Base-by-base conservation (phyloP, 495 filamentous ascomycete species). In the Tuber melanosporum region DNA sequence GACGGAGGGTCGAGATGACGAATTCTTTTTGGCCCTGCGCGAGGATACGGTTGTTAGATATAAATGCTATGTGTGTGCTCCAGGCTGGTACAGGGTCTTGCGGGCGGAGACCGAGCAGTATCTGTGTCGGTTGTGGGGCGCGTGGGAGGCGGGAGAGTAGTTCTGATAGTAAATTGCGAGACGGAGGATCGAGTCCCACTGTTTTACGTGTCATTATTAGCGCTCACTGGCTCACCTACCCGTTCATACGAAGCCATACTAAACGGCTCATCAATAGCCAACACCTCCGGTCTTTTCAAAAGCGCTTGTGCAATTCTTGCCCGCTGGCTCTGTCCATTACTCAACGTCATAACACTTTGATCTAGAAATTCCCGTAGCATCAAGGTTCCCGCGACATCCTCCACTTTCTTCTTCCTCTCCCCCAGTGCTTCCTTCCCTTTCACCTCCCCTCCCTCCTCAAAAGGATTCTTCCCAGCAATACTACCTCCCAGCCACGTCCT, bases 251-350 rank as follows among this genome's bases (percentile, higher is more conserved):
- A 43, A 70, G 22, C 84, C 88, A 82, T 85, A 90, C 89, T 97
- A 83, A 99, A 98, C 20, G 95, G 94, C 81, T 97, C 95, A 85
- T 99, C 95, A 17, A 98, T 86, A 49, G 98, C 86, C 44, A 99
- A 80, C 17, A 97, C 86, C 84, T 95, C 92, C 0, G 95, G 95
- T 74, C 88, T 88, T 52, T 86, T 89, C 78, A 98, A 86, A 66
- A 99, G 84, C 3, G 94, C 94, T 80, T 92, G 92, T 0, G 94
- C 95, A 78, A 99, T 96, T 77, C 92, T 89, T 3, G 95, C 92
- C 62, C 95, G 87, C 78, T 95, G 87, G 7, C 90, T 94, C 84
- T 98, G 95, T 3, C 95, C 95, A 84, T 99, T 98, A 82, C 94
- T 97, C 32, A 99, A 84, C 84, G 92, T 96, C 32, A 91, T 87